Base-by-base conservation (phyloP, 1,284 basidiomycete species). In the Ceratobasidium theobromae region DNA sequence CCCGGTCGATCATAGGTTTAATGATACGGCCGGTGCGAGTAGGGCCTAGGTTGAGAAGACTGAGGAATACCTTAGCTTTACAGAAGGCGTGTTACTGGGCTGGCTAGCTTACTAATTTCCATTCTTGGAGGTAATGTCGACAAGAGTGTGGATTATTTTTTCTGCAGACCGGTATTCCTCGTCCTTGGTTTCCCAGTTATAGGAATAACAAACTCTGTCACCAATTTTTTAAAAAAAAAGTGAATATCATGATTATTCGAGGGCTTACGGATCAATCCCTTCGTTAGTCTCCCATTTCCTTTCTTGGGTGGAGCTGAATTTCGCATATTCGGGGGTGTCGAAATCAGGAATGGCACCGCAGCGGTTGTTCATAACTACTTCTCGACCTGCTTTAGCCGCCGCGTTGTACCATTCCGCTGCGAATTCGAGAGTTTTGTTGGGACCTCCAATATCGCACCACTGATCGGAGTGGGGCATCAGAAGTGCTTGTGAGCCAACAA, bases 361-460 rank as follows among this genome's bases (percentile, higher is more conserved):
- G 3, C 84, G 78, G 68, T 85, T 80, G 69, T 86, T 83, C 71
- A 85, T 79, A 0, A 80, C 80, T 8, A 86, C 84, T 70, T 85
- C 82, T 27, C 80, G 76, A 0, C 81, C 81, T 46, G 80, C 75
- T 16, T 72, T 69, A 65, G 78, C 74, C 0, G 83, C 81, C 45
- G 80, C 69, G 48, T 81, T 82, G 69, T 84, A 86, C 73, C 78
- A 86, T 21, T 80, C 75, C 1, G 81, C 77, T 0, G 81, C 80
- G 53, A 84, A 81, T 16, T 81, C 77, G 0, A 78, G 70, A 0
- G 78, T 79, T 49, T 74, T 77, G 69, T 84, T 84, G 0, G 82
- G 79, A 6, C 84, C 69, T 12, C 85, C 85, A 16, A 86, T 85
- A 69, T 86, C 83, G 64, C 83, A 85, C 84, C 83, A 82, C 80